These are phyloP conservation scores for Debaryomycetaceae sp. DNA, from an alignment of 1,139 yeast species.

Conservation along the genomic window DNA sequence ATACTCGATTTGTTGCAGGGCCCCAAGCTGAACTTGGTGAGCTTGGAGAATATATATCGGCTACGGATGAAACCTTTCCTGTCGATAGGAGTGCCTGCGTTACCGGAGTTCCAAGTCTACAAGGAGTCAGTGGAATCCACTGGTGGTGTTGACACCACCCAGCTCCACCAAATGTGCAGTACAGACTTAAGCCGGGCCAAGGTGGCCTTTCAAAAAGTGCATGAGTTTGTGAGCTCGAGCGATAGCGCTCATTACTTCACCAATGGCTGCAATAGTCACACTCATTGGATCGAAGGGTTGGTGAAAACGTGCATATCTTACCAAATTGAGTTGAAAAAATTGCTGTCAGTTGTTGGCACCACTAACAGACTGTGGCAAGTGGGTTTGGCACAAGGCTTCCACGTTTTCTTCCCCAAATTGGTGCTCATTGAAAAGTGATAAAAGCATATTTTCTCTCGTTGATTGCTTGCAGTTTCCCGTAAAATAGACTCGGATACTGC, in stretches of 20 bases:
- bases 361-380: too few species aligned
- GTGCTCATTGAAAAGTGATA: too few species aligned
- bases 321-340: constrained; percentile 12
- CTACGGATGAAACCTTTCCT: constrained; percentile 81
- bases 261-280: constrained; percentile 8
- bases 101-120: constrained; percentile 46
- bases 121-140: constrained; percentile 14
- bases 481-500: too few species aligned
- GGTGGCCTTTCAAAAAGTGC: constrained; percentile 4
- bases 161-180: constrained; percentile 11
- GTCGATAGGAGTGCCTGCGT: constrained; percentile 74
- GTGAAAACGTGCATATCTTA: constrained; percentile 1
- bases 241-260: constrained; percentile 9
- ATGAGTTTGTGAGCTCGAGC: constrained; percentile 3
- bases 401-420: constrained; percentile 5
- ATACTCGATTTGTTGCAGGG: constrained; percentile 25
- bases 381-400: constrained; percentile 1
- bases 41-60: constrained; percentile 51
- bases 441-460: too few species aligned
- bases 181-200: constrained; percentile 16
- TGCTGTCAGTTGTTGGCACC: constrained; percentile 9
- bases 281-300: constrained; percentile 3
- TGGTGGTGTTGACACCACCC: constrained; percentile 6
- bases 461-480: too few species aligned
- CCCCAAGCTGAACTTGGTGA: constrained; percentile 35